Evolutionary conservation across 352 stramenopile genomes (phyloP), one percentile per base, ranked within the genome.

Genomic region (Phytophthora idaei): DNA sequence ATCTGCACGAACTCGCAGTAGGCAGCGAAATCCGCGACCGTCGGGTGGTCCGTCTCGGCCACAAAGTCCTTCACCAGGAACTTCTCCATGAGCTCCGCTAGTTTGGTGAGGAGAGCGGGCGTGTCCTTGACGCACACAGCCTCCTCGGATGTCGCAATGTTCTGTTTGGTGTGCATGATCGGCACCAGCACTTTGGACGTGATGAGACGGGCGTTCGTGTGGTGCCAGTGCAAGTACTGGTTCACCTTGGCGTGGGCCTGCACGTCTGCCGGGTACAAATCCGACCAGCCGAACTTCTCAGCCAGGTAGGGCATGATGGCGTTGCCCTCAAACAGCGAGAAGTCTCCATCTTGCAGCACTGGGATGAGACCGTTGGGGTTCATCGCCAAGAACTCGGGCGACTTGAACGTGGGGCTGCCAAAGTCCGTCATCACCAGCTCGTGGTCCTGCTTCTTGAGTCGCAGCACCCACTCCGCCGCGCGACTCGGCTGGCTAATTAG

Each of bases 161-260:
- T 63, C 56, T 69, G 51, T 32, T 64, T 71, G 25, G 57, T 55
- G 32, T 60, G 61, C 52, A 85, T 60, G 47, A 72, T 63, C 56
- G 79, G 79, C 28, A 61, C 72, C 25, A 88, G 49, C n/a, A 88
- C 61, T 21, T 81, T 67, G 37, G 57, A 42, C 39, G 80, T 85
- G 46, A 69, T 71, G 29, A 70, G 37, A n/a, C 80, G 80, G 41
- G 57, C 58, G 56, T 77, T 82, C 21, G 70, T 81, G 71, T 89
- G 80, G 64, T 89, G 80, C 80, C 80, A 90, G 65, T 85, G 73
- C 25, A 89, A 64, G 61, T 87, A 82, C 68, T 89, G 64, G 74
- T 89, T 78, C 50, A 89, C 66, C 60, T 89, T 89, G 44, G 80
- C 77, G 42, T 79, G 80, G 44, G 70, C 67, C 21, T 75, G 59